phyloP scores from a whole-genome alignment of 148 eudicot genomes.

The Vaccinium myrtillus region DNA sequence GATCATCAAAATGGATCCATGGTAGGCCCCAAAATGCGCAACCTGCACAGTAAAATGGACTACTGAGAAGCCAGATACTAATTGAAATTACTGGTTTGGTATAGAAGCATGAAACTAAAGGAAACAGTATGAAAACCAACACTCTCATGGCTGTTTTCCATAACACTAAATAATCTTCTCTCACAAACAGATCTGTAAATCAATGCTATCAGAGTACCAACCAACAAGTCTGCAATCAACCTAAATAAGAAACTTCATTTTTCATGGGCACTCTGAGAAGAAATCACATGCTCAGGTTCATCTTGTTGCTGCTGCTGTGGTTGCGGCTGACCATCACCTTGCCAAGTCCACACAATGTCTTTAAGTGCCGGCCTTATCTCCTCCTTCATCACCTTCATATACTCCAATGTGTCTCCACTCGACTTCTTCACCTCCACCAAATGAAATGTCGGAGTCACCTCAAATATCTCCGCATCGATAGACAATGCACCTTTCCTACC shows the following conservation, averaged over 20 bases:
- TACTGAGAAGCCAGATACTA: background rate
- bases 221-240: background rate
- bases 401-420: constrained; percentile 25
- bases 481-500: constrained; percentile 20
- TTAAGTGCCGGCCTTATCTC: constrained; percentile 44
- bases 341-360: constrained; percentile 55
- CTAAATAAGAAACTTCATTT: background rate
- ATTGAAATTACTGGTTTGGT: background rate
- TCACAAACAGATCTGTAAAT: background rate
- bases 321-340: constrained; percentile 33
- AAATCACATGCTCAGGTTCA: background rate
- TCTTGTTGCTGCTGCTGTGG: constrained; percentile 20
- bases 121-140: background rate
- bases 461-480: constrained; percentile 29
- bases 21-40: too few relatives aligned
- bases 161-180: background rate
- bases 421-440: constrained; percentile 35
- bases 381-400: constrained; percentile 36
- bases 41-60: too few relatives aligned
- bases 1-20: too few relatives aligned
- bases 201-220: background rate
- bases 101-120: background rate
- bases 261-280: background rate
- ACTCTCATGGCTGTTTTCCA: background rate
- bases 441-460: constrained; percentile 26